These are phyloP conservation scores for Neofusicoccum cordaticola DNA, from an alignment of 2,329 filamentous ascomycete genomes.

Conservation along the genomic window DNA sequence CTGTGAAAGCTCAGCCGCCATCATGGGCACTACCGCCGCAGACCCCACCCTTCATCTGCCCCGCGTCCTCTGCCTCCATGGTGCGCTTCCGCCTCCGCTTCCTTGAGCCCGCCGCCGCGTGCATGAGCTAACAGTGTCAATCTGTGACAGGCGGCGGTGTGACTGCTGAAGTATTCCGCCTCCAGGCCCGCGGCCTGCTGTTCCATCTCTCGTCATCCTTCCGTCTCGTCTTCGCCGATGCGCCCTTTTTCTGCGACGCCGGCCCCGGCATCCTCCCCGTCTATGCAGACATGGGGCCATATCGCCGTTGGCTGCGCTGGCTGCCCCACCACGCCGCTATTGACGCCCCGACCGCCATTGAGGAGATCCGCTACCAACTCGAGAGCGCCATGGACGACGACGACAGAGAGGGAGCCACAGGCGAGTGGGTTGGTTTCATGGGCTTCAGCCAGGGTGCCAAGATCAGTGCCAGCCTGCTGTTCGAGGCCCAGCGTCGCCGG, in stretches of 20 bases:
- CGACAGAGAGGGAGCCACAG: conserved; percentile 36
- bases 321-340: conserved; percentile 54
- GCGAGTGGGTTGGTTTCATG: conserved; percentile 50
- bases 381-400: conserved; percentile 47
- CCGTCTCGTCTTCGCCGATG: conserved; percentile 71
- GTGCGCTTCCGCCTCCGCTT: neutral
- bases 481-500: conserved; percentile 58
- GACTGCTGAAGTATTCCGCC: conserved; percentile 66
- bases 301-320: conserved; percentile 64
- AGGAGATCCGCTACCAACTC: conserved; percentile 47
- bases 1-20: neutral
- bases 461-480: conserved; percentile 44
- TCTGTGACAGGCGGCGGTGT: conserved; percentile 58
- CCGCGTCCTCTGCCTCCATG: conserved; percentile 77
- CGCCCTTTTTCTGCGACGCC: conserved; percentile 60
- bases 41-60: conserved; percentile 47
- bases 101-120: neutral
- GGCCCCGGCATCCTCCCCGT: conserved; percentile 63
- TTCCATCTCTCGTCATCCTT: conserved; percentile 55
- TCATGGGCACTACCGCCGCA: conserved; percentile 22
- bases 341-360: conserved; percentile 48
- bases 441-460: conserved; percentile 53
- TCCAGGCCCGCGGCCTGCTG: conserved; percentile 61
- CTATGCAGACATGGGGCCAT: conserved; percentile 66
- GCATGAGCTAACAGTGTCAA: neutral